Evolutionary conservation across 2,329 filamentous ascomycete species (phyloP).

Genomic region (Stenocarpella maydis): DNA sequence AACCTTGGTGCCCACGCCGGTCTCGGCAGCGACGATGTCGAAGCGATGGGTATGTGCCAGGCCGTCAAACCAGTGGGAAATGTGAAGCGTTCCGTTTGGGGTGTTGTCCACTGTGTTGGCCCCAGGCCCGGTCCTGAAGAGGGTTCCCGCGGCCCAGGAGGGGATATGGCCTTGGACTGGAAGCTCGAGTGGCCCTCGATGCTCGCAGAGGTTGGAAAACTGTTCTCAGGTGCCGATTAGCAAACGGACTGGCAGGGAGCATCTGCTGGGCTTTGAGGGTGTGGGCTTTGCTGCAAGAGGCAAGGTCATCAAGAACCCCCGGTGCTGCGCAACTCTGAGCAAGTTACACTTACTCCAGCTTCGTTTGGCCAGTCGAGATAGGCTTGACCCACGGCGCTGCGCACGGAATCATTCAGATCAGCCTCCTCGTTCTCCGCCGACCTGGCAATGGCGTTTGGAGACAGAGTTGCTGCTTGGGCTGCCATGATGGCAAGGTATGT

Average conservation of each 20-base stretch:
- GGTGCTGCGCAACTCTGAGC: rapidly evolving
- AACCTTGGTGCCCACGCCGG: constrained; percentile 52
- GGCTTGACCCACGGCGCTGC: constrained; percentile 39
- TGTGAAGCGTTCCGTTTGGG: constrained; percentile 54
- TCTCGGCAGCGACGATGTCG: constrained; percentile 60
- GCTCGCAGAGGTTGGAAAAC: constrained; percentile 74
- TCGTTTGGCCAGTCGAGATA: constrained; percentile 59
- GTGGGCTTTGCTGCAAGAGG: not conserved
- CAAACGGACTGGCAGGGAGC: not conserved
- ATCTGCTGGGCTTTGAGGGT: not conserved
- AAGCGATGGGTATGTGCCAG: constrained; percentile 77
- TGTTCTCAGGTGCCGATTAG: constrained; percentile 44
- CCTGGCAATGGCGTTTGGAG: not conserved
- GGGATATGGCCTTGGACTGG: constrained; percentile 73
- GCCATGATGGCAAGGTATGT: not conserved
- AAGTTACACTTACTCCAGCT: constrained; percentile 49
- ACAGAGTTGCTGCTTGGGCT: not conserved
- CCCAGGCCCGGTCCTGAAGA: constrained; percentile 80
- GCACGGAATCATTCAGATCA: constrained; percentile 21
- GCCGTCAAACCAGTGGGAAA: constrained; percentile 85
- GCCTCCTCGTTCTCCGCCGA: constrained; percentile 4
- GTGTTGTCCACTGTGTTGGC: constrained; percentile 64
- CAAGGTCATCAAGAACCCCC: not conserved
- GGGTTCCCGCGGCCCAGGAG: constrained; percentile 71
- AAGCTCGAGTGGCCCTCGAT: constrained; percentile 71